phyloP scores from a whole-genome alignment of 164 flowering plant species.

The grape (Vitis vinifera) region DNA sequence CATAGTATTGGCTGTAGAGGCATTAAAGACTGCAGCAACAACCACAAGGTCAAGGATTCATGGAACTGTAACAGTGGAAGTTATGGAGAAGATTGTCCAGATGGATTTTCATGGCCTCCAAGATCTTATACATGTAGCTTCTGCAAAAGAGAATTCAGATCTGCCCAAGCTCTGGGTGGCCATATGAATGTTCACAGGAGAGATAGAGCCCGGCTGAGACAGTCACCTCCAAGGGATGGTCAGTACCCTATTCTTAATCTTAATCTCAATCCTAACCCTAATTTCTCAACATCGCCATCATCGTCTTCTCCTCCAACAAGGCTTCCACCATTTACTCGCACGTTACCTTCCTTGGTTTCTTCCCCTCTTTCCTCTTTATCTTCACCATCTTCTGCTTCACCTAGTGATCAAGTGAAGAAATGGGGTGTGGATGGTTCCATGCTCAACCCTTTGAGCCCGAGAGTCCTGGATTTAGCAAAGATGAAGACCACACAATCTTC shows the following conservation, averaged over 20 bases:
- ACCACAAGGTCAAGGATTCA: conserved; percentile 12
- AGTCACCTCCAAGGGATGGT: conserved; percentile 37
- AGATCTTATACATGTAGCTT: conserved; percentile 72
- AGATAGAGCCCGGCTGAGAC: conserved; percentile 66
- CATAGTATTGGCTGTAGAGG: conserved; percentile 7
- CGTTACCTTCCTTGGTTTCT: conserved; percentile 18
- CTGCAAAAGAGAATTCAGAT: conserved; percentile 73
- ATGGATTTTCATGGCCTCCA: conserved; percentile 76
- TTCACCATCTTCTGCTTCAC: conserved; percentile 19
- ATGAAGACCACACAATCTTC: conserved; percentile 13
- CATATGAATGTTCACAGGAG: conserved; percentile 86
- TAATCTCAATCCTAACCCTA: conserved; percentile 33
- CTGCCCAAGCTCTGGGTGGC: conserved; percentile 83
- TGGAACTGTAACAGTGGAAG: conserved; percentile 10
- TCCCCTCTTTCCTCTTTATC: conserved; percentile 25
- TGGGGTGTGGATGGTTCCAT: conserved; percentile 1
- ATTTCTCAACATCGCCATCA: conserved; percentile 19
- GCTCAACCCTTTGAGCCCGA: neutral
- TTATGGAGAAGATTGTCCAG: conserved; percentile 25
- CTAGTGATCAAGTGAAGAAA: conserved; percentile 15
- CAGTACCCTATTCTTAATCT: conserved; percentile 19
- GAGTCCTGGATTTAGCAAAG: conserved; percentile 11
- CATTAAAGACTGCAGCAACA: conserved; percentile 8
- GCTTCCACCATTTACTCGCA: conserved; percentile 9
- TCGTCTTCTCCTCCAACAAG: conserved; percentile 18